Evolutionary conservation across 1,284 basidiomycete species (phyloP), one percentile per base, ranked within the genome.

Genomic region (Mycena citricolor): DNA sequence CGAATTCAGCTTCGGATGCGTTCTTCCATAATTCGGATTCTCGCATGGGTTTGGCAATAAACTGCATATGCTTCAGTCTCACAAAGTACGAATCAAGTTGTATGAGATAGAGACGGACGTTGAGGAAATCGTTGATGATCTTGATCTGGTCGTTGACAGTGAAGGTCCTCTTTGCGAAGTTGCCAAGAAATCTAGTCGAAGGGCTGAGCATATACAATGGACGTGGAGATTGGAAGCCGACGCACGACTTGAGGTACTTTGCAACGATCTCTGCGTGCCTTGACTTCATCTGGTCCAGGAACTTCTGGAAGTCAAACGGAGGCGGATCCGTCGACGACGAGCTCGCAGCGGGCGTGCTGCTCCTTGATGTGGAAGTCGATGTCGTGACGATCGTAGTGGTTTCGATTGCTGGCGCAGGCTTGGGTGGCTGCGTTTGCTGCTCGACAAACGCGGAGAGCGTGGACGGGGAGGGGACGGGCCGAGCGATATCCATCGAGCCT

Each of bases 91-190:
- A 21, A 29, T 25, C 24, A 22, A 12, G 34, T 21, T 47, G 19
- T 39, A 24, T 6, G 31, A 36, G 11, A 36, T 12, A 10, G 10
- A 29, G 12, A 63, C 88, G 61, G 62, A 94, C 91, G 52, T 74
- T 77, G 22, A 97, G 70, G 57, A 97, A 97, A 56, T 97, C 93
- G 58, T 90, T 87, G 60, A 97, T 92, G 39, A 97, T 79, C 68
- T 91, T 94, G 54, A 95, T 82, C 63, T 97, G 94, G 59, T 97
- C 94, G 49, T 80, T 81, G 21, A 94, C 85, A 2, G 90, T 88
- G 59, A 93, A 92, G 2, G 89, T 86, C 49, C 89, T 79, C 64
- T 93, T 94, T 11, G 89, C 71, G 59, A 97, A 97, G 59, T 94
- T 94, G 61, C 86, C 88, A 60, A 97, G 63, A 59, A 99, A 92